phyloP scores from a whole-genome alignment of 2,329 filamentous ascomycete species.

The Orbilia brochopaga region DNA sequence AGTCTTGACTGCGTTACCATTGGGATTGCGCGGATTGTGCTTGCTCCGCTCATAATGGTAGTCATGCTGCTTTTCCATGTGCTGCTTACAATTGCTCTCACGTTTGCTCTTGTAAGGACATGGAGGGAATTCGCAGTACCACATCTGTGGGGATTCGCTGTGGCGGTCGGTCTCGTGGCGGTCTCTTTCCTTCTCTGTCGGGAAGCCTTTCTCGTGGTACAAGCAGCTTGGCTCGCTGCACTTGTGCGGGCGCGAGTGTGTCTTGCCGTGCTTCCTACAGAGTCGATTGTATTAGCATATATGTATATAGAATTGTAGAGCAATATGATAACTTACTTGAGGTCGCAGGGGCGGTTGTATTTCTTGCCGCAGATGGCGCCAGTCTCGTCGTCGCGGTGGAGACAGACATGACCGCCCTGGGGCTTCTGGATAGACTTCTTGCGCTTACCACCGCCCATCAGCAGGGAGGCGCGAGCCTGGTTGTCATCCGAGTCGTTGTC shows the following conservation, averaged over 20 bases:
- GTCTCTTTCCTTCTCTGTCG: conserved; percentile 96
- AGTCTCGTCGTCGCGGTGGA: conserved; percentile 97
- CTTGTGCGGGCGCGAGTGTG: conserved; percentile 95
- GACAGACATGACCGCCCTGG: conserved; percentile 78
- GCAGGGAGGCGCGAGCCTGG: conserved; percentile 18
- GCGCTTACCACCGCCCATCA: conserved; percentile 65
- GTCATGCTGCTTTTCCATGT: conserved; percentile 96
- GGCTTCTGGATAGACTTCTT: conserved; percentile 64
- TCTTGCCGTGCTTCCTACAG: conserved; percentile 86
- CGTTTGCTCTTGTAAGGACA: conserved; percentile 96
- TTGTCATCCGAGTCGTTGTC: conserved; percentile 47
- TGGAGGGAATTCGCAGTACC: conserved; percentile 78
- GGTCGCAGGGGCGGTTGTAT: conserved; percentile 95
- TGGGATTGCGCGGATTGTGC: conserved; percentile 67
- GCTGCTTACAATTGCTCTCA: conserved; percentile 95
- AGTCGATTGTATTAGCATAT: conserved; percentile 24
- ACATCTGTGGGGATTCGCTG: conserved; percentile 77
- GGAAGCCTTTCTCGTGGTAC: conserved; percentile 88
- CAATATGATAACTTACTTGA: conserved; percentile 64
- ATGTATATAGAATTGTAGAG: neutral
- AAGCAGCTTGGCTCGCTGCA: conserved; percentile 83
- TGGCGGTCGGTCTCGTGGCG: conserved; percentile 97
- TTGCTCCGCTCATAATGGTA: conserved; percentile 93
- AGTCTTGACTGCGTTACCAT: conserved; percentile 23
- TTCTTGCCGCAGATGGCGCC: conserved; percentile 81